Conservation (phyloP, 2,329 filamentous ascomycete genomes). For the Elsinoe batatas region DNA sequence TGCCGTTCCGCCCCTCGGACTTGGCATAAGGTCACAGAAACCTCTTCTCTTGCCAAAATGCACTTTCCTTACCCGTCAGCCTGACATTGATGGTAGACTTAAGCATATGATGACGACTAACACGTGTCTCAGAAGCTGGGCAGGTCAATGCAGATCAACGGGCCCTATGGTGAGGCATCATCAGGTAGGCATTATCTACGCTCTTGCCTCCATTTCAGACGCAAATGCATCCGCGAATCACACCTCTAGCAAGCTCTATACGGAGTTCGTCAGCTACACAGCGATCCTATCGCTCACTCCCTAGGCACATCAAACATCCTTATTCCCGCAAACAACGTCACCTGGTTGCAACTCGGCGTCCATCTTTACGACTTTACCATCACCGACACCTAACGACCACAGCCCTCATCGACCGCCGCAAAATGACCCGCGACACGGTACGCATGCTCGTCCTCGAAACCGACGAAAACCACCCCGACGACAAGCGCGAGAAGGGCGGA, state of each 20-base stretch:
- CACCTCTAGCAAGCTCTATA: no score
- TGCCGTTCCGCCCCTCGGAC: conserved; percentile 1
- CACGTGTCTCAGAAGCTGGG: background rate
- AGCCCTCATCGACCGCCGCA: background rate
- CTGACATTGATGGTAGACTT: background rate
- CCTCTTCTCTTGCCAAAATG: background rate
- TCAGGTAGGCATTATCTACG: no score
- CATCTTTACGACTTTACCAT: background rate
- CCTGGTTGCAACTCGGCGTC: background rate
- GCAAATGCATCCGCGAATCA: no score
- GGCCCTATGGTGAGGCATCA: background rate
- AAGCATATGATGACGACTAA: conserved; percentile 6
- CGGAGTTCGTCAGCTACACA: no score
- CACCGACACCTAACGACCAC: background rate
- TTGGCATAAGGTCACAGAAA: conserved; percentile 12
- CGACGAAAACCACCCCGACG: conserved; percentile 46
- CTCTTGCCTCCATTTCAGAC: no score
- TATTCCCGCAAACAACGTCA: no score
- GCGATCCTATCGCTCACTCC: no score
- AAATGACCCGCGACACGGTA: conserved; percentile 12
- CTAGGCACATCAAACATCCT: no score
- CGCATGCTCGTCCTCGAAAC: conserved; percentile 48
- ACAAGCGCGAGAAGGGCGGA: conserved; percentile 38
- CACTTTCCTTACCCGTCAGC: background rate
- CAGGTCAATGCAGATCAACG: background rate